These are phyloP conservation scores for Neurospora hispaniola DNA, from an alignment of 495 filamentous ascomycete genomes.

Conservation along the genomic window DNA sequence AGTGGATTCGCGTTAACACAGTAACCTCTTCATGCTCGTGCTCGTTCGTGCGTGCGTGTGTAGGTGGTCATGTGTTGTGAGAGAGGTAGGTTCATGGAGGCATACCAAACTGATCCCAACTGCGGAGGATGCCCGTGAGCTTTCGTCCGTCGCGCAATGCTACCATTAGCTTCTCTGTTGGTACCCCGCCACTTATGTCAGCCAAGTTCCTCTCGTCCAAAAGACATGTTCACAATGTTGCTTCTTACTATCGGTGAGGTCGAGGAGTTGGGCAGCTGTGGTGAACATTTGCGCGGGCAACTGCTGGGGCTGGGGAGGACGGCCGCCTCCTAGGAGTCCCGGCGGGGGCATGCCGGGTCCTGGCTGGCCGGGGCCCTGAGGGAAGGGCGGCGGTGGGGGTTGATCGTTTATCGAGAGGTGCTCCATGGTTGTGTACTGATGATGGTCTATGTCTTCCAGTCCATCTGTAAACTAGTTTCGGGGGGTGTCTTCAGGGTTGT, in stretches of 20 bases:
- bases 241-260: conserved; percentile 87
- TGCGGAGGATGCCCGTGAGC: conserved; percentile 81
- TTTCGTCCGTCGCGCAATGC: conserved; percentile 87
- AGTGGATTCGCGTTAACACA: conserved; percentile 5
- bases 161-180: conserved; percentile 81
- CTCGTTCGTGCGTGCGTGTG: neutral
- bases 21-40: neutral
- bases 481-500: neutral
- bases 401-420: conserved; percentile 35
- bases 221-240: neutral
- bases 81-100: conserved; percentile 1
- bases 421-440: conserved; percentile 31
- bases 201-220: conserved; percentile 3
- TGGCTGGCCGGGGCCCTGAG: conserved; percentile 5
- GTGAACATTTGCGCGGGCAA: conserved; percentile 93
- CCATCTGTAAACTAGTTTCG: conserved; percentile 1
- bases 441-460: conserved; percentile 3
- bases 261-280: conserved; percentile 85
- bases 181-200: neutral
- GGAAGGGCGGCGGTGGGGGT: conserved; percentile 21
- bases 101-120: conserved; percentile 97
- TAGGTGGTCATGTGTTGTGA: neutral
- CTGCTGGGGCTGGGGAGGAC: conserved; percentile 40
- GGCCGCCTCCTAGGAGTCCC: conserved; percentile 14
- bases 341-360: conserved; percentile 15